These are phyloP conservation scores for Anisodus tanguticus DNA, from an alignment of 257 asterid genomes.

Conservation along the genomic window DNA sequence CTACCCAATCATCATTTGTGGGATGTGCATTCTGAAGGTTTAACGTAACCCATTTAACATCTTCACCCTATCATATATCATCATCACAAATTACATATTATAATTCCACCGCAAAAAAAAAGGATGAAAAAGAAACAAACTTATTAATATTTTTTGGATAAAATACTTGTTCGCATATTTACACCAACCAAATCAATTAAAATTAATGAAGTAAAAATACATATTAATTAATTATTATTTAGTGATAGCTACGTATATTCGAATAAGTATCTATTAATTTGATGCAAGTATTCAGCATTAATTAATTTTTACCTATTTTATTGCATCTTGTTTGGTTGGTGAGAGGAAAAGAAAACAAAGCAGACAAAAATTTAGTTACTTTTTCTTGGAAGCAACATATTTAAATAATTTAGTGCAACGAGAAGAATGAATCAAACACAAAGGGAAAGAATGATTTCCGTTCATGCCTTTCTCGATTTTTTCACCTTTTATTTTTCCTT, in stretches of 20 bases:
- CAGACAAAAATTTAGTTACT: background rate
- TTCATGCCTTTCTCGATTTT: background rate
- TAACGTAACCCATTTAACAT: constrained; percentile 50
- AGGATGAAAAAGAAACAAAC: background rate
- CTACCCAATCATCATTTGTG: constrained; percentile 55
- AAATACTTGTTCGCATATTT: too few species aligned
- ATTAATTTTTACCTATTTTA: background rate
- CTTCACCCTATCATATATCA: constrained; percentile 41
- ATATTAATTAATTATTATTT: too few species aligned
- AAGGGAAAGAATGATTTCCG: background rate
- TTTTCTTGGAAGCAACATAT: background rate
- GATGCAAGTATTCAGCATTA: background rate
- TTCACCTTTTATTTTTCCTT: background rate
- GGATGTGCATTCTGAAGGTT: constrained; percentile 44
- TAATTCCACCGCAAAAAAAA: background rate
- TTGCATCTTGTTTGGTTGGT: background rate
- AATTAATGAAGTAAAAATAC: background rate
- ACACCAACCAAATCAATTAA: too few species aligned
- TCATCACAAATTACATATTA: background rate
- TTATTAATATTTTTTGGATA: too few species aligned
- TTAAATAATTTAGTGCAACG: background rate
- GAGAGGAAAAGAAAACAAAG: background rate
- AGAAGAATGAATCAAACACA: background rate
- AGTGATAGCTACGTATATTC: too few species aligned
- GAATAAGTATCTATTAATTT: background rate